Evolutionary conservation across 768 basidiomycete genomes (phyloP), one percentile per base, ranked within the genome.

Genomic region (Lanmaoa pseudosensibilis): DNA sequence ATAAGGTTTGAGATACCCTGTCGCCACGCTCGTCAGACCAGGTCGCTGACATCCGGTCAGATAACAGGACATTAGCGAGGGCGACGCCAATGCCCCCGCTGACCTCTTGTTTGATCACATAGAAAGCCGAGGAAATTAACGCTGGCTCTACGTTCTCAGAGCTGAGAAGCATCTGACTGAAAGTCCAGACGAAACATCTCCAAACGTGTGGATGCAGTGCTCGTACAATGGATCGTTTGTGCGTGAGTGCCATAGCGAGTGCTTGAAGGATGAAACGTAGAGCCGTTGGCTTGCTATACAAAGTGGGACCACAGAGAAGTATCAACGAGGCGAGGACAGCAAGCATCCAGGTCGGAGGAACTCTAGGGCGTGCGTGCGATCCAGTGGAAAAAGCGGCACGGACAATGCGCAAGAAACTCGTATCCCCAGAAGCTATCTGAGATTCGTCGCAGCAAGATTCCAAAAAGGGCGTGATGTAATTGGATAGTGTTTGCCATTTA

Each of bases 171-270:
- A 84, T 62, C 18, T 74, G 75, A 19, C 76, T 69, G 55, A 80
- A 84, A 2, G 79, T 77, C 84, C 85, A 86, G 21, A 86, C 68
- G 27, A 86, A 71, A 50, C 80, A 76, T 50, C 72, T 75, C 84
- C 84, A 87, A 21, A 80, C 67, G 36, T 75, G 75, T 1, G 77
- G 65, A 41, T 78, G 75, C 9, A 83, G 68, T 18, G 69, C 64
- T 13, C 71, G 73, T 12, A 80, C 69, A 6, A 67, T 49, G 12
- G 66, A 62, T n/a, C 71, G 66, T 46, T 72, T 70, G 56, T 80
- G 75, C 4, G 48, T 62, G 1, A 71, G 61, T 3, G 77, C 57
- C 30, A 66, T 58, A 10, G 63, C 67, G 23, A 83, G 69, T 10
- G 69, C 65, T 7, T 69, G 63, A 15, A 79, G 58, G 41, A 79